phyloP scores from a whole-genome alignment of 192 early-diverging fungal species.

The Podila minutissima region DNA sequence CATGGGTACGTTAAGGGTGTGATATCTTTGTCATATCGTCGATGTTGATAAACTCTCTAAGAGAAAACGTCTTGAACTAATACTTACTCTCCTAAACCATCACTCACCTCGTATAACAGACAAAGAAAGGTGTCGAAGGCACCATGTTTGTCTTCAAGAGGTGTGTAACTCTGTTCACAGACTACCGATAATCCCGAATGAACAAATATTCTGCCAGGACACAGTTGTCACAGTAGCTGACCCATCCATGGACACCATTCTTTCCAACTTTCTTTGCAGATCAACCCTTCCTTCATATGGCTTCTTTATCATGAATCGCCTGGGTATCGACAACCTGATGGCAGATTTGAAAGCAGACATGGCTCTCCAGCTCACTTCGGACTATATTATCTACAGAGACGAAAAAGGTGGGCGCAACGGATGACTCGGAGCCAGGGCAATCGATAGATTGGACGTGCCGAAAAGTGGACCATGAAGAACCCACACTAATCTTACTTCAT shows the following conservation, averaged over 20 bases:
- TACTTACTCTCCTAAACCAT: background rate
- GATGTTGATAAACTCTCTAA: background rate
- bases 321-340: constrained; percentile 83
- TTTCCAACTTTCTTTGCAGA: constrained; percentile 26
- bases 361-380: constrained; percentile 81
- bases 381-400: constrained; percentile 89
- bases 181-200: background rate
- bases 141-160: constrained; percentile 90
- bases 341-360: constrained; percentile 73
- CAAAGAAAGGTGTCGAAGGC: constrained; percentile 90
- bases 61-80: too few species aligned
- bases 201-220: background rate
- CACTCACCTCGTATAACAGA: constrained; percentile 57
- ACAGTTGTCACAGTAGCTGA: background rate
- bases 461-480: background rate
- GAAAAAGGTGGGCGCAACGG: constrained; percentile 57
- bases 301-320: constrained; percentile 90
- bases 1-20: constrained; percentile 75
- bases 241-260: background rate
- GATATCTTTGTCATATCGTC: too few species aligned
- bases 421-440: background rate
- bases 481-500: background rate
- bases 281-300: constrained; percentile 71
- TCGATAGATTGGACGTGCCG: background rate
- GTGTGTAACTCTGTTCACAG: constrained; percentile 27